phyloP scores from a whole-genome alignment of 2,329 filamentous ascomycete species.

The Alternaria sp. region DNA sequence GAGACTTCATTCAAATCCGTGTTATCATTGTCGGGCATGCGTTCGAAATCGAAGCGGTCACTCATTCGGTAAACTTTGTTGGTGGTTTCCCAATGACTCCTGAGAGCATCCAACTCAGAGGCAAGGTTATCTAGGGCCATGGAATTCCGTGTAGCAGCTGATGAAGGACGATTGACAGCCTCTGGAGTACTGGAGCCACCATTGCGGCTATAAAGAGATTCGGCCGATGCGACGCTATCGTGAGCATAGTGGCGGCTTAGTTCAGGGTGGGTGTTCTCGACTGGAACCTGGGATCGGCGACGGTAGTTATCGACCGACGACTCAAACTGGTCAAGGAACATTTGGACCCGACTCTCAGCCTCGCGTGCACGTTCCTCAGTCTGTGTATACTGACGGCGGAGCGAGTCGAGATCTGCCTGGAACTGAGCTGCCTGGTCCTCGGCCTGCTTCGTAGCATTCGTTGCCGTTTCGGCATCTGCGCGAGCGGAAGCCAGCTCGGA shows the following conservation, averaged over 20 bases:
- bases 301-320: constrained; percentile 94
- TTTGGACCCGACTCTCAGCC: constrained; percentile 90
- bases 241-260: constrained; percentile 54
- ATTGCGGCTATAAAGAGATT: constrained; percentile 59
- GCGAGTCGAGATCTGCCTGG: constrained; percentile 76
- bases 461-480: constrained; percentile 73
- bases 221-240: constrained; percentile 69
- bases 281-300: constrained; percentile 67
- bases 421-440: constrained; percentile 62
- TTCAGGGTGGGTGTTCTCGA: constrained; percentile 46
- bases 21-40: constrained; percentile 51
- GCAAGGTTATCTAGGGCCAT: constrained; percentile 89
- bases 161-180: constrained; percentile 37
- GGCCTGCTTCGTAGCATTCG: constrained; percentile 62
- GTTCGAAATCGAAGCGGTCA: constrained; percentile 87
- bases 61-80: constrained; percentile 94
- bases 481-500: constrained; percentile 72
- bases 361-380: constrained; percentile 87
- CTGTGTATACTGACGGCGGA: constrained; percentile 81
- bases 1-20: constrained; percentile 46
- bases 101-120: constrained; percentile 87
- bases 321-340: constrained; percentile 94
- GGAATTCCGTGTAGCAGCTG: constrained; percentile 61
- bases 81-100: constrained; percentile 92
- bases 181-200: constrained; percentile 50